Conservation (phyloP, 1,284 basidiomycete genomes). For the Pisolithus thermaeus region DNA sequence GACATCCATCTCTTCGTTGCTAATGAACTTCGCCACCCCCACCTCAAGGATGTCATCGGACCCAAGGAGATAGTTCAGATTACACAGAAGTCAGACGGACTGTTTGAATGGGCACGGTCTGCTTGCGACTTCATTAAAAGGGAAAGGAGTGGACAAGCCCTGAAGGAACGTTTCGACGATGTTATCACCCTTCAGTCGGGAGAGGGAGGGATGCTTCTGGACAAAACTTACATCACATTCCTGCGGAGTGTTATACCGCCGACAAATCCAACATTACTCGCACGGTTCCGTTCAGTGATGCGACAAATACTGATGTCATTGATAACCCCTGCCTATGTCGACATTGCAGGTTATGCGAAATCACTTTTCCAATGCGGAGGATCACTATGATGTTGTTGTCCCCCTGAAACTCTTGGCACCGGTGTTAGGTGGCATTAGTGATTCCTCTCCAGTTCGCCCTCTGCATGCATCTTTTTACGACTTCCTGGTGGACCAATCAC, state of each 20-base stretch:
- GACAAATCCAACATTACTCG: background rate
- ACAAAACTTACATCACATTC: background rate
- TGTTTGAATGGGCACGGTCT: slow-evolving; percentile 5
- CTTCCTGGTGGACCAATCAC: too few relatives aligned
- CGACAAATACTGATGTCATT: background rate
- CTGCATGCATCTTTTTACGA: background rate
- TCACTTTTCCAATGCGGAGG: background rate
- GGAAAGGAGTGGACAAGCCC: background rate
- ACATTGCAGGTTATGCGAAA: slow-evolving; percentile 1
- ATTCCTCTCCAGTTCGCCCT: background rate
- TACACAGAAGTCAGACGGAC: background rate
- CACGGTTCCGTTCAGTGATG: background rate
- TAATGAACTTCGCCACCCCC: background rate
- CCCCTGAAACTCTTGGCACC: background rate
- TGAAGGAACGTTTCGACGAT: background rate
- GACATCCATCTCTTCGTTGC: background rate
- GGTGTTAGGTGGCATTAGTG: background rate
- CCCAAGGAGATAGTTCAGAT: background rate
- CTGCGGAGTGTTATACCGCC: background rate
- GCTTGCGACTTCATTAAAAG: slow-evolving; percentile 1
- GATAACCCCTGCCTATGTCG: background rate
- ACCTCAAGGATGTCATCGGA: background rate
- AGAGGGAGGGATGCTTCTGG: background rate
- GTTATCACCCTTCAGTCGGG: background rate
- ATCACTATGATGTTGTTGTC: background rate